Evolutionary conservation across 2,329 filamentous ascomycete species (phyloP), one percentile per base, ranked within the genome.

Genomic region (Diaporthe citriasiana): DNA sequence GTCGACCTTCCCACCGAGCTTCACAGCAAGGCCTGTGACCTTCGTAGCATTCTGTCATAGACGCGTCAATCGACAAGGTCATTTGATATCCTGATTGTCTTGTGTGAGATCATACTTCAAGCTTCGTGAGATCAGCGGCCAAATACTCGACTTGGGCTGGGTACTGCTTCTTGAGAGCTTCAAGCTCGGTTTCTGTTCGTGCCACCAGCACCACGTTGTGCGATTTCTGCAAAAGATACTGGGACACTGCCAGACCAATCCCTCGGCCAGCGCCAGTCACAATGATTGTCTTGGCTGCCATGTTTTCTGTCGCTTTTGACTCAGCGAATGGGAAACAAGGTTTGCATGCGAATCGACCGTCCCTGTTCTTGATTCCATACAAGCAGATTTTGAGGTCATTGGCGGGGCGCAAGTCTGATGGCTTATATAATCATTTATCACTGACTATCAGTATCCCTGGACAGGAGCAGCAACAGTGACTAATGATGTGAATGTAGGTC

Each of bases 1-100:
- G 80, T 99, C 95, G 6, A 99, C 84, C 65, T 86, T 87, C 13
- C 92, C 93, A 82, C 94, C 98, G 0, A 89, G 85, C 38, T 89
- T 84, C 15, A 93, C 80, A 0, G 95, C 93, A 0, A 91, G 83
- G 4, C 92, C 86, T 6, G 94, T 90, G 6, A 93, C 89, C 79
- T 89, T 89, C 1, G 87, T 82, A 5, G 90, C 89, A 38, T 93
- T 82, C 88, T 89, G 75, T 30, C 10, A 55, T 53, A 70, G 30
- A 10, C 50, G 19, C 60, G 63, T 40, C 65, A 65, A 40, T 42
- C n/a, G 40, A 57, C 15, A 56, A 40, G 10, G 50, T 22, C 35
- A 22, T 2, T 50, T 53, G 22, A 68, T 6, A 47, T 10, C 33
- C 57, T 38, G 5, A 6, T 19, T 27, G 7, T 25, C 9, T 45